These are phyloP conservation scores for Paralagenidium karlingii DNA, from an alignment of 352 stramenopile genomes.

Conservation along the genomic window DNA sequence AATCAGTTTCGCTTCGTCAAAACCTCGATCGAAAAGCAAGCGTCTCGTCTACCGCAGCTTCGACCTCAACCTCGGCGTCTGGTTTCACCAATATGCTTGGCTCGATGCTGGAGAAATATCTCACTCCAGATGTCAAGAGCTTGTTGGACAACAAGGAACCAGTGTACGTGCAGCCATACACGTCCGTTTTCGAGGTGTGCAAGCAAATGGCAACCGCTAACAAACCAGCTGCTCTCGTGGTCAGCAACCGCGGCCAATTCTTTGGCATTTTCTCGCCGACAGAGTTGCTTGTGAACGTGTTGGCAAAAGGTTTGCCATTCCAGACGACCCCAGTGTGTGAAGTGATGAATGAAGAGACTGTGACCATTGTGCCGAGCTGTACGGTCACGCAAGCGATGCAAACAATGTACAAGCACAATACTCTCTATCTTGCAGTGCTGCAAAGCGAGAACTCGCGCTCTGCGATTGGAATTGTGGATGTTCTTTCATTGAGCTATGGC, in stretches of 20 bases:
- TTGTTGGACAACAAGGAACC: constrained; percentile 75
- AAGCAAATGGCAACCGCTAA: constrained; percentile 86
- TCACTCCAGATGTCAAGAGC: constrained; percentile 76
- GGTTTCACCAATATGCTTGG: constrained; percentile 44
- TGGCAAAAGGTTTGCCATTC: constrained; percentile 87
- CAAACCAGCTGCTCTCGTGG: constrained; percentile 90
- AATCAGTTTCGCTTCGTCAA: constrained; percentile 54
- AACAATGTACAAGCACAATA: constrained; percentile 82
- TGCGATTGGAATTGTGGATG: constrained; percentile 71
- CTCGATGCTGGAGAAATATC: constrained; percentile 81
- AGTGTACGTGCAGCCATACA: constrained; percentile 72
- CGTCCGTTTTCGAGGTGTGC: constrained; percentile 88
- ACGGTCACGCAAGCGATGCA: constrained; percentile 83
- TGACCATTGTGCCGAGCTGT: constrained; percentile 49
- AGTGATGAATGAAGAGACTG: constrained; percentile 80
- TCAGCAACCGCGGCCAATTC: constrained; percentile 87
- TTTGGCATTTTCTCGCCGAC: constrained; percentile 96
- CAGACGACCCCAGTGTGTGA: constrained; percentile 87
- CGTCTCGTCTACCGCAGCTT: no score
- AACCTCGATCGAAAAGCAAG: no score
- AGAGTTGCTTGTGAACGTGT: constrained; percentile 93
- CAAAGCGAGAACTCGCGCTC: constrained; percentile 49
- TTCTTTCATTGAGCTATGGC: constrained; percentile 80
- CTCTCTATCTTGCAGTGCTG: constrained; percentile 72
- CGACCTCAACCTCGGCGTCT: neutral